These are phyloP conservation scores for Beauveria australis DNA, from an alignment of 2,329 filamentous ascomycete species.

Conservation along the genomic window DNA sequence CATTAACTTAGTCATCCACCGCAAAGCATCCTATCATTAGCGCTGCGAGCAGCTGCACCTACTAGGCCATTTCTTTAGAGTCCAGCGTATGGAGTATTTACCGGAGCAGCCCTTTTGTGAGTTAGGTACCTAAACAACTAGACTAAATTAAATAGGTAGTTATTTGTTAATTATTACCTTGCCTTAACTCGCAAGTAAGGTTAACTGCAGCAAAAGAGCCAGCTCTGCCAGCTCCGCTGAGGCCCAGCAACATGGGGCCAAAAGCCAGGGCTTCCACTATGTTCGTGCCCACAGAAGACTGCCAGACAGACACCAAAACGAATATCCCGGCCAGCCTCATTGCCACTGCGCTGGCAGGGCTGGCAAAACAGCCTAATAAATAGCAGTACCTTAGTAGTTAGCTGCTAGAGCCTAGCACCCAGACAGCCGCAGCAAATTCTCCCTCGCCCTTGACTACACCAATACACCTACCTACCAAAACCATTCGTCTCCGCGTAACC, in stretches of 20 bases:
- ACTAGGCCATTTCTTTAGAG: background rate
- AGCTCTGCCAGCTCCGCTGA: background rate
- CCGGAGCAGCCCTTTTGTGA: background rate
- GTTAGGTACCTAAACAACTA: background rate
- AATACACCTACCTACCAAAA: background rate
- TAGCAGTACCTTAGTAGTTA: no score
- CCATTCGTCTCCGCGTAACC: background rate
- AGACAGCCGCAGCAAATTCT: background rate
- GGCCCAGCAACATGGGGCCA: background rate
- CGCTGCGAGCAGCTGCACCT: background rate
- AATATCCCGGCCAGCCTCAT: conserved; percentile 6
- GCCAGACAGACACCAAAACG: background rate
- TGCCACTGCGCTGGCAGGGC: background rate
- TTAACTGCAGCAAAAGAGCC: background rate
- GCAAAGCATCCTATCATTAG: background rate
- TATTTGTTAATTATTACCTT: no score
- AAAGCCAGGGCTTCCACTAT: background rate
- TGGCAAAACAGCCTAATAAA: no score
- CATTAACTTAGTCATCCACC: no score
- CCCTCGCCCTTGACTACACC: background rate
- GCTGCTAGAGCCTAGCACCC: no score
- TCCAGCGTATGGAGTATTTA: background rate
- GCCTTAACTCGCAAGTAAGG: no score
- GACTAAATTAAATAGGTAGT: no score
- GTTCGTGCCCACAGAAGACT: background rate